These are phyloP conservation scores for Pichia sp. DNA, from an alignment of 1,139 yeast species.

Conservation along the genomic window DNA sequence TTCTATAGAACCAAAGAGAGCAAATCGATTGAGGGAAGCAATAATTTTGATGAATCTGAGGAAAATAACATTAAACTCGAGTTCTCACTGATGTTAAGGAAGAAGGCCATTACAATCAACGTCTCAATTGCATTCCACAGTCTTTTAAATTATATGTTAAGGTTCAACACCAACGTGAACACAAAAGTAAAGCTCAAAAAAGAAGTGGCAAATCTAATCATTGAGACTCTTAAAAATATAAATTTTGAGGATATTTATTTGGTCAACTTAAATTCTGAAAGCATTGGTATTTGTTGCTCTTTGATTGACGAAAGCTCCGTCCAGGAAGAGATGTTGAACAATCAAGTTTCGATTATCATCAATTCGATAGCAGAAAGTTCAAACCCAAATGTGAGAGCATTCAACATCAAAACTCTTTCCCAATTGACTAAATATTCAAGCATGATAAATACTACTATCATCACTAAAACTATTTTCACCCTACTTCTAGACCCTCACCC, in stretches of 20 bases:
- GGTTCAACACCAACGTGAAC: conserved; percentile 27
- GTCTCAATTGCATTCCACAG: conserved; percentile 62
- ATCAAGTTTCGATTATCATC: conserved; percentile 51
- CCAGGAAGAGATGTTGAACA: conserved; percentile 37
- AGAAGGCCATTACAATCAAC: conserved; percentile 56
- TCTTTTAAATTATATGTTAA: conserved; percentile 39
- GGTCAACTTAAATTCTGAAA: conserved; percentile 52
- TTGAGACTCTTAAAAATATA: conserved; percentile 54
- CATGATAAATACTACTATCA: conserved; percentile 34
- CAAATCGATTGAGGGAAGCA: conserved; percentile 16
- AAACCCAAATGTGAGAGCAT: conserved; percentile 66
- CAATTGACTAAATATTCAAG: conserved; percentile 52
- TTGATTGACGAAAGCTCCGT: conserved; percentile 35
- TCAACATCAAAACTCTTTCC: conserved; percentile 57
- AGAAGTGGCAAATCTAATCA: conserved; percentile 46
- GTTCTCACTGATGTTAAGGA: conserved; percentile 31
- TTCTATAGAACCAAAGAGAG: conserved; percentile 34
- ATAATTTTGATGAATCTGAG: conserved; percentile 9
- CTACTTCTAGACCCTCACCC: conserved; percentile 82
- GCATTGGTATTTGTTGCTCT: conserved; percentile 59
- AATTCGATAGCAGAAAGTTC: conserved; percentile 58
- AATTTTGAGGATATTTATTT: conserved; percentile 43
- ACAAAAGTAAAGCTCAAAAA: conserved; percentile 36
- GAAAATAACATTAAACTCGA: conserved; percentile 15
- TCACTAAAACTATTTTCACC: conserved; percentile 57